These are phyloP conservation scores for Nemania sp. DNA, from an alignment of 2,329 filamentous ascomycete genomes.

Conservation along the genomic window DNA sequence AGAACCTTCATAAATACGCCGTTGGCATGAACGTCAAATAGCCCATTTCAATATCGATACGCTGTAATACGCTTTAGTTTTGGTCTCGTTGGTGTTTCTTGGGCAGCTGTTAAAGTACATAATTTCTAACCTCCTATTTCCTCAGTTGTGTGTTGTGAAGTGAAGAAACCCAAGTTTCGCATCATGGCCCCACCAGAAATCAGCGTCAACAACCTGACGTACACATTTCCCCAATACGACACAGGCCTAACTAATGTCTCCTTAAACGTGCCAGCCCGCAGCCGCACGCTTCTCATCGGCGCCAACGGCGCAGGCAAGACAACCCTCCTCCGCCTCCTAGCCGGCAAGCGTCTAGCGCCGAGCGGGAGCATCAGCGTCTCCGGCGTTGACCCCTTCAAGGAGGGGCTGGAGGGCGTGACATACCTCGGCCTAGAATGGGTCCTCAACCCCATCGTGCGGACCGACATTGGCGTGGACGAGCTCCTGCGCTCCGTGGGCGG, in stretches of 20 bases:
- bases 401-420: constrained; percentile 90
- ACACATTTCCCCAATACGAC: constrained; percentile 88
- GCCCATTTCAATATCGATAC: neutral
- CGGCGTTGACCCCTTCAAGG: constrained; percentile 91
- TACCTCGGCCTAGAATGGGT: constrained; percentile 99
- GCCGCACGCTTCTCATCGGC: constrained; percentile 90
- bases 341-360: constrained; percentile 93
- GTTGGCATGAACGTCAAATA: neutral
- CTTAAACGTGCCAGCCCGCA: constrained; percentile 82
- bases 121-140: neutral
- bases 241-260: constrained; percentile 80
- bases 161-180: constrained; percentile 3
- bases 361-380: constrained; percentile 78
- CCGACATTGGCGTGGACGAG: constrained; percentile 90
- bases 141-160: neutral
- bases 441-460: constrained; percentile 94
- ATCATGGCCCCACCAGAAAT: constrained; percentile 61
- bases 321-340: constrained; percentile 91
- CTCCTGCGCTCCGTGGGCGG: constrained; percentile 89
- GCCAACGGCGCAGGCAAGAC: constrained; percentile 98
- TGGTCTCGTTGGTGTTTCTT: neutral
- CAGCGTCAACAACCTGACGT: constrained; percentile 80
- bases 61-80: no score
- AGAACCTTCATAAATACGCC: constrained; percentile 33
- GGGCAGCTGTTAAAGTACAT: neutral